phyloP scores from a whole-genome alignment of 2,329 filamentous ascomycete species.

The Aspergillus japonicus region DNA sequence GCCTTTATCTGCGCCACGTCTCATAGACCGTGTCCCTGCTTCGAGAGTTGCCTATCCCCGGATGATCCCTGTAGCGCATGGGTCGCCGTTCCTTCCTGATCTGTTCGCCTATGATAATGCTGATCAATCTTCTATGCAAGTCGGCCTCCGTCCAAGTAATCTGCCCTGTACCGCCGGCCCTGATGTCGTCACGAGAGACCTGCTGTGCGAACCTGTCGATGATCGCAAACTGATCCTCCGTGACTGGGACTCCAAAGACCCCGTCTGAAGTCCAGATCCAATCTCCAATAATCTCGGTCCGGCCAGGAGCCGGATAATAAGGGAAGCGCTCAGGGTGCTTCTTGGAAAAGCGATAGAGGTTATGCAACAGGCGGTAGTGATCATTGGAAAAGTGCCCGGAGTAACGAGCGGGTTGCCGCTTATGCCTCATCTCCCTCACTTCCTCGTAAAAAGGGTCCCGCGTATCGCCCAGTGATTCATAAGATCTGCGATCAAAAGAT shows the following conservation, averaged over 20 bases:
- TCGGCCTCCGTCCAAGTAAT: constrained; percentile 47
- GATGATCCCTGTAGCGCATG: constrained; percentile 20
- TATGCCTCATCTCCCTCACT: constrained; percentile 12
- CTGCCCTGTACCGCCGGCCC: constrained; percentile 37
- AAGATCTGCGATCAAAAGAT: constrained; percentile 4
- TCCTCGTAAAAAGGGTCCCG: constrained; percentile 5
- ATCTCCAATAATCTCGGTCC: constrained; percentile 42
- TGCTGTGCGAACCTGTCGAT: constrained; percentile 42
- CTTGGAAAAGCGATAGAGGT: constrained; percentile 41
- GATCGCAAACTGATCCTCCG: constrained; percentile 44
- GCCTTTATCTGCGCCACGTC: constrained; percentile 28
- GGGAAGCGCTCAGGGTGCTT: constrained; percentile 38
- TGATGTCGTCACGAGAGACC: constrained; percentile 34
- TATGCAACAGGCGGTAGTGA: constrained; percentile 41
- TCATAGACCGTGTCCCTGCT: constrained; percentile 23
- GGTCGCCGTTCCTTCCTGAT: constrained; percentile 42
- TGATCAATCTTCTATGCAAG: constrained; percentile 44
- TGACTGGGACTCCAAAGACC: constrained; percentile 40
- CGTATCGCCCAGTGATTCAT: constrained; percentile 12
- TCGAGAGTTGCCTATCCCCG: constrained; percentile 1
- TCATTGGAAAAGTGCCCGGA: constrained; percentile 45
- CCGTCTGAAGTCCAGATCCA: constrained; percentile 46
- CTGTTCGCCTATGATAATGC: constrained; percentile 49
- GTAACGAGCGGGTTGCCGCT: constrained; percentile 26
- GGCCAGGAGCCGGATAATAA: constrained; percentile 36